Conservation (phyloP, 2,329 filamentous ascomycete genomes). For the Calonectria montana region DNA sequence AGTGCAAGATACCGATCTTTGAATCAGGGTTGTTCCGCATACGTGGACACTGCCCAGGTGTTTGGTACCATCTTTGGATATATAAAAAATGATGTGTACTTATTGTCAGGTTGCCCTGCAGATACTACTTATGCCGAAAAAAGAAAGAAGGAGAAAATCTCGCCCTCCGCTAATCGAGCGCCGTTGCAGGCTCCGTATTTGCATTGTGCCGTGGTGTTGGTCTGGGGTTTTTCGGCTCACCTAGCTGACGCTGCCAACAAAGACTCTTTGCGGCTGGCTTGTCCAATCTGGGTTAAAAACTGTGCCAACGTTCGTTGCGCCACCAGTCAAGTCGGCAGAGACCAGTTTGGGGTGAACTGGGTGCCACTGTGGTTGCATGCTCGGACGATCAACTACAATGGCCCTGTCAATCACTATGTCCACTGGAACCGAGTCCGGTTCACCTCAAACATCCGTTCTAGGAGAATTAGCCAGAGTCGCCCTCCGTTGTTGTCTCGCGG, state of each 20-base stretch:
- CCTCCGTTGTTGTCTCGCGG: slow-evolving; percentile 16
- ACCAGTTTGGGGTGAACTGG: slow-evolving; percentile 26
- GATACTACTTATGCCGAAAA: neutral
- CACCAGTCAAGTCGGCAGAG: neutral
- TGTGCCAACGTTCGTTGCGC: neutral
- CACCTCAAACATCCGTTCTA: neutral
- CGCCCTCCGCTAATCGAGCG: neutral
- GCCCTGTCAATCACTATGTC: slow-evolving; percentile 5
- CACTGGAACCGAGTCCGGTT: slow-evolving; percentile 32
- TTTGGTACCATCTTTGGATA: slow-evolving; percentile 14
- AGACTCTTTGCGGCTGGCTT: slow-evolving; percentile 11
- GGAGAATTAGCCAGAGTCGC: slow-evolving; percentile 11
- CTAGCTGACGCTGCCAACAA: slow-evolving; percentile 10
- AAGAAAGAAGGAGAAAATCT: neutral
- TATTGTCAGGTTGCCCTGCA: slow-evolving; percentile 4
- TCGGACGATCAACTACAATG: slow-evolving; percentile 4
- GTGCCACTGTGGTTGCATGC: slow-evolving; percentile 10
- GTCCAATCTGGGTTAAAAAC: slow-evolving; percentile 19
- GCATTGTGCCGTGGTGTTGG: slow-evolving; percentile 24
- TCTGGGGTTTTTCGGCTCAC: slow-evolving; percentile 18
- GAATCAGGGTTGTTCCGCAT: slow-evolving; percentile 31
- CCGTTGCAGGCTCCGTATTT: slow-evolving; percentile 4
- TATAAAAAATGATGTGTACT: slow-evolving; percentile 12
- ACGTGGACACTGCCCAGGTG: slow-evolving; percentile 14
- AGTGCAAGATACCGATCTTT: slow-evolving; percentile 43